phyloP scores from a whole-genome alignment of 1,139 yeast genomes.

The Yamadazyma membranifaciens region DNA sequence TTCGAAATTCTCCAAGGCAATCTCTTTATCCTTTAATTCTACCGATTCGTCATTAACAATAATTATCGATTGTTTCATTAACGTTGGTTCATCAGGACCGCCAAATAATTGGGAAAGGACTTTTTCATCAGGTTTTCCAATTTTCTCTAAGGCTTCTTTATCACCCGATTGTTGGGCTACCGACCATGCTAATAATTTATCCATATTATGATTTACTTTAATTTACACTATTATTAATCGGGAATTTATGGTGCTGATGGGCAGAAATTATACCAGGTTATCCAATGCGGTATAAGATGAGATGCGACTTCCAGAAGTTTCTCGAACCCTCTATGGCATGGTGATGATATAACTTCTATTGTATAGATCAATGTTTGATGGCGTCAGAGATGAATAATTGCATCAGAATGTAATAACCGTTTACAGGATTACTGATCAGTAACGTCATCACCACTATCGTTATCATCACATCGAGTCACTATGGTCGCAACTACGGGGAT shows the following conservation, averaged over 20 bases:
- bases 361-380: no score
- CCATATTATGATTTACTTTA: slow-evolving; percentile 51
- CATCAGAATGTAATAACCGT: no score
- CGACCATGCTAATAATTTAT: slow-evolving; percentile 89
- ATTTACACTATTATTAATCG: no score
- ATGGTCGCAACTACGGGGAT: not conserved
- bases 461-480: no score
- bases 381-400: no score
- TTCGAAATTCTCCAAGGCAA: slow-evolving; percentile 88
- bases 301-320: slow-evolving; percentile 5
- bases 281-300: slow-evolving; percentile 1
- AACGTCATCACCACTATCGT: no score
- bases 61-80: slow-evolving; percentile 73
- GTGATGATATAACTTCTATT: no score
- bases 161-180: slow-evolving; percentile 74
- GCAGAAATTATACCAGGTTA: not conserved
- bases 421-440: no score
- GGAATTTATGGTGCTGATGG: no score
- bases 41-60: slow-evolving; percentile 66
- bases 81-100: slow-evolving; percentile 77
- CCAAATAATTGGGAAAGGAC: slow-evolving; percentile 78
- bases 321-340: slow-evolving; percentile 1
- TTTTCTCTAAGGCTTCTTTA: slow-evolving; percentile 56
- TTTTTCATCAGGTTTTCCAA: slow-evolving; percentile 75
- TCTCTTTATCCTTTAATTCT: slow-evolving; percentile 58